Percentiles rank a stretch among this genome's conserved stretches.
Conservation (phyloP, 2,329 filamentous ascomycete species). For the Pestalotiopsis sp. region DNA sequence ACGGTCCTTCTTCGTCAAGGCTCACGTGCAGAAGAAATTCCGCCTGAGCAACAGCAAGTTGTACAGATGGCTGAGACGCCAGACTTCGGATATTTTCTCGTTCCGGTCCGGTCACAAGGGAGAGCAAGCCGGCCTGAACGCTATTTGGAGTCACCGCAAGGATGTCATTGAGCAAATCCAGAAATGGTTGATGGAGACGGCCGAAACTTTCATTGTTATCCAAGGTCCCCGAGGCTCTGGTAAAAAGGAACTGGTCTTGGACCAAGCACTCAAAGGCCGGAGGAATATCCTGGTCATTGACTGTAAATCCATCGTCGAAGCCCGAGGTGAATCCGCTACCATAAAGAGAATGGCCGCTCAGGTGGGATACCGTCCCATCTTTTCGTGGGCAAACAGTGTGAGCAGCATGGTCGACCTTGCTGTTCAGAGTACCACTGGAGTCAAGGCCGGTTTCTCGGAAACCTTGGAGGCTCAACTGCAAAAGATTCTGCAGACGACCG, state of each 20-base stretch:
- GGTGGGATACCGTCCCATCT: slow-evolving; percentile 90
- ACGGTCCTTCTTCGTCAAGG: slow-evolving; percentile 87
- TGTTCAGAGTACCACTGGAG: slow-evolving; percentile 89
- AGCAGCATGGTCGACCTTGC: slow-evolving; percentile 92
- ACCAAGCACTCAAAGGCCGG: slow-evolving; percentile 77
- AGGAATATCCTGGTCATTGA: slow-evolving; percentile 84
- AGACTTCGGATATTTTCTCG: slow-evolving; percentile 67
- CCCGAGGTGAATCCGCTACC: slow-evolving; percentile 82
- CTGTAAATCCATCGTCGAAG: slow-evolving; percentile 91
- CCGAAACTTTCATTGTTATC: slow-evolving; percentile 90
- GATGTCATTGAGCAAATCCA: slow-evolving; percentile 80
- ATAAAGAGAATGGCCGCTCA: slow-evolving; percentile 80
- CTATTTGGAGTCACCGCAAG: slow-evolving; percentile 86
- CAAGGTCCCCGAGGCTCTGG: slow-evolving; percentile 91
- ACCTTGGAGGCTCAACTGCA: slow-evolving; percentile 85
- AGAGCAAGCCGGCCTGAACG: slow-evolving; percentile 71
- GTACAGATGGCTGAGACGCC: slow-evolving; percentile 80
- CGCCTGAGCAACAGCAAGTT: slow-evolving; percentile 73
- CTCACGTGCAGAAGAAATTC: slow-evolving; percentile 79
- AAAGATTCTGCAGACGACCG: slow-evolving; percentile 87
- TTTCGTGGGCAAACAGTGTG: slow-evolving; percentile 95
- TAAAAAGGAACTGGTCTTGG: slow-evolving; percentile 84
- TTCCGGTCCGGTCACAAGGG: slow-evolving; percentile 55
- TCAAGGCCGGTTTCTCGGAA: slow-evolving; percentile 93
- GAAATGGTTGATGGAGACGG: slow-evolving; percentile 84